A percentile compares a stretch with the other conserved stretches of the same genome.
phyloP scores from a whole-genome alignment of 768 basidiomycete species.

The Pisolithus tinctorius region DNA sequence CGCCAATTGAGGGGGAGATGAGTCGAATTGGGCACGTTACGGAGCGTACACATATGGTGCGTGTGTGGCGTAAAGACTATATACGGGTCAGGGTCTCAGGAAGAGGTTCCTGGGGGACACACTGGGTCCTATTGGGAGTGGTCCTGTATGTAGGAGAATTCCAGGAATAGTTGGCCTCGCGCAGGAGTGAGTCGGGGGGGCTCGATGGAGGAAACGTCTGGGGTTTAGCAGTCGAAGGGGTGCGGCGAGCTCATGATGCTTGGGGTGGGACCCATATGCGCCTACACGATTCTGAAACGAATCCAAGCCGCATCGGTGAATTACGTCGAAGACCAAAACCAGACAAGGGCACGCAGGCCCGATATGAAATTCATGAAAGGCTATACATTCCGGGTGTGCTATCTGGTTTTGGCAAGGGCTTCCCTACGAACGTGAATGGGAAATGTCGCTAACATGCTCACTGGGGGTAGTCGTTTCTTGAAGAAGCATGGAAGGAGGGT shows the following conservation, averaged over 20 bases:
- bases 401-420: neutral
- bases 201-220: no score
- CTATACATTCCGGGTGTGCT: neutral
- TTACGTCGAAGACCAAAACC: constrained; percentile 9
- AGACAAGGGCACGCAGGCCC: constrained; percentile 4
- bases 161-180: no score
- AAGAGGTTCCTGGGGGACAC: no score
- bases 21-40: no score
- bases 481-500: neutral
- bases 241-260: neutral
- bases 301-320: neutral
- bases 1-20: no score
- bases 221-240: constrained; percentile 6
- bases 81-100: no score
- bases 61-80: no score
- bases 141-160: no score
- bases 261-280: neutral
- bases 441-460: neutral
- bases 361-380: constrained; percentile 1
- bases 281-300: neutral
- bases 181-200: no score
- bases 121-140: no score
- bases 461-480: neutral
- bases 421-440: neutral
- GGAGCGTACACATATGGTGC: no score